These are phyloP conservation scores for Solanum ossicruentum DNA, from an alignment of 257 asterid species.

Conservation along the genomic window DNA sequence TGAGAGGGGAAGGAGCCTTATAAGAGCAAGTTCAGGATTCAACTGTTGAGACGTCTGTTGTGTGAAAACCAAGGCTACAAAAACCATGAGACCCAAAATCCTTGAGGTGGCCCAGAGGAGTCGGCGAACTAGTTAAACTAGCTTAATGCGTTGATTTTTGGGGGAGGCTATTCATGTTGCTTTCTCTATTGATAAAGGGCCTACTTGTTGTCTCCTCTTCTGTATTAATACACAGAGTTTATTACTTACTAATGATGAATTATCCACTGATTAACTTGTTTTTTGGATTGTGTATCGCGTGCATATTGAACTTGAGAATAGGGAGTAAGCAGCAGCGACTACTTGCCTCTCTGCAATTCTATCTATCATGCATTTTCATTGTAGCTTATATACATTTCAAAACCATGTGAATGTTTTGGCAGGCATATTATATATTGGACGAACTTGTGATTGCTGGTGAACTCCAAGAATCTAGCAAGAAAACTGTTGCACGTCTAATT, in stretches of 20 bases:
- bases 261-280: background rate
- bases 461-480: conserved; percentile 98
- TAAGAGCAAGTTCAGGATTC: background rate
- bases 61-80: background rate
- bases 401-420: conserved; percentile 1
- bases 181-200: background rate
- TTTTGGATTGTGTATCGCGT: background rate
- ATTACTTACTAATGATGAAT: background rate
- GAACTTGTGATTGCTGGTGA: conserved; percentile 96
- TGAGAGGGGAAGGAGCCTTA: background rate
- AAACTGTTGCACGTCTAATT: conserved; percentile 85
- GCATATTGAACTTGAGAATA: background rate
- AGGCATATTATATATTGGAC: conserved; percentile 93
- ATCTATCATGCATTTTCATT: background rate
- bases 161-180: background rate
- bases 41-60: background rate
- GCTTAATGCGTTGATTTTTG: background rate
- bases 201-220: background rate
- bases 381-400: background rate
- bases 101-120: background rate
- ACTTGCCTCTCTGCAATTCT: background rate
- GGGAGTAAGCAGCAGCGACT: background rate
- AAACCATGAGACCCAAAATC: background rate
- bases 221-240: background rate
- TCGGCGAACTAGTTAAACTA: background rate